Evolutionary conservation across 306 rosid genomes (phyloP), one percentile per base, ranked within the genome.

Genomic region (Lagenaria siceraria): DNA sequence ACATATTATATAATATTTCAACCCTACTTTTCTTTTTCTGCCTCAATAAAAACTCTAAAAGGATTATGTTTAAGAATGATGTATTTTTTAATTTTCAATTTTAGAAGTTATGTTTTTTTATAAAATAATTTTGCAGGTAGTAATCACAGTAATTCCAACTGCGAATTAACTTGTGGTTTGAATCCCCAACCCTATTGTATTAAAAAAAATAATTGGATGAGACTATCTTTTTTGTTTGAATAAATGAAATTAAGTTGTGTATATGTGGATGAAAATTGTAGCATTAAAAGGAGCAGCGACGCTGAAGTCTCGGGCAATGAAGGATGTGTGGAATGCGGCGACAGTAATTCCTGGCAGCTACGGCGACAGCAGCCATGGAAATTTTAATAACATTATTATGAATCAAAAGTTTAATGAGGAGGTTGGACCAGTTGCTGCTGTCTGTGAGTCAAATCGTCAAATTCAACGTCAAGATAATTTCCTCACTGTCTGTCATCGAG

Each of bases 221-320:
- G n/a, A n/a, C n/a, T n/a, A n/a, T n/a, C n/a, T n/a, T n/a, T 42
- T 42, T 10, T 42, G 1, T 42, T 42, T 8, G 4, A 0, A 11
- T 4, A 10, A 55, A 55, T 3, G 62, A 56, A 56, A 56, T 22
- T 8, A 21, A 22, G 2, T 19, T 2, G 21, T 19, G 69, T 10
- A 10, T 43, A 10, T 63, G 14, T 25, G 0, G 6, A 54, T 33
- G 51, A 19, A 19, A 68, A 79, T 68, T 78, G 70, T 83, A 95
- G 98, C 99, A 13, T 78, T 96, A 79, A 95, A 96, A 43, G 99
- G 99, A 51, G 99, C 98, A 2, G 98, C 99, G 2, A 96, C 99
- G 24, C 80, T 96, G 83, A 96, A 90, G 90, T 96, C 99, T 22
- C 89, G 99, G 89, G 88, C 96, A 6, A 79, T 89, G 75, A 96